Base-by-base conservation (phyloP, 1,284 basidiomycete genomes). In the Thelephora terrestris region DNA sequence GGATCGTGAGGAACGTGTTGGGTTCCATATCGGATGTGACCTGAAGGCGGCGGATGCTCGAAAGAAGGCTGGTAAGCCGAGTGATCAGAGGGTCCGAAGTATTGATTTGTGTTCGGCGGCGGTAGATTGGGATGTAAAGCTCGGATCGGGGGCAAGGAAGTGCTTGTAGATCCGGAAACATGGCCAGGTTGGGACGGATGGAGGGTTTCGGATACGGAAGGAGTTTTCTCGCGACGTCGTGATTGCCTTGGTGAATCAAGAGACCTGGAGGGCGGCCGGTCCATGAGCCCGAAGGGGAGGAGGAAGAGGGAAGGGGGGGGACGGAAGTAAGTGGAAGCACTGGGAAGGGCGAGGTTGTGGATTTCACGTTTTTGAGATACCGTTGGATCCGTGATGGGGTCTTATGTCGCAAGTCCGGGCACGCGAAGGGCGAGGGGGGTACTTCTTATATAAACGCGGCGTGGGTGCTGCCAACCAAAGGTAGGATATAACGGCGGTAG, bases 81-180 rank as follows among this genome's bases (percentile, higher is more conserved):
- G 29, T 48, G 52, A 40, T 53, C 53, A 46, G 45, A 48, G 20
- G 48, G 47, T 18, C 29, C 32, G 47, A 48, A 51, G 38, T 50
- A 53, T 32, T 42, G 40, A 39, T 57, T n/a, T n/a, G n/a, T n/a
- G n/a, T n/a, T 59, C 9, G 67, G 64, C 32, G 67, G 74, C 2
- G 76, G 74, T 20, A 81, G 69, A 62, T 77, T 76, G 20, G 76
- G 77, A 57, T 81, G 77, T 21, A 83, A 66, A 29, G 81, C 74
- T 47, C 75, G 76, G 56, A 85, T 84, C 44, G 82, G 76, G 10
- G 82, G 81, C 27, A 85, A 66, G 10, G 69, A 65, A 4, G 59
- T 69, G 27, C 53, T 58, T 23, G 56, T 51, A 18, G 48, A 32
- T 17, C 48, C 49, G n/a, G 53, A 47, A 12, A 40, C 23, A 14